Evolutionary conservation across 768 basidiomycete species (phyloP).

Genomic region (Amanita jacksonii): DNA sequence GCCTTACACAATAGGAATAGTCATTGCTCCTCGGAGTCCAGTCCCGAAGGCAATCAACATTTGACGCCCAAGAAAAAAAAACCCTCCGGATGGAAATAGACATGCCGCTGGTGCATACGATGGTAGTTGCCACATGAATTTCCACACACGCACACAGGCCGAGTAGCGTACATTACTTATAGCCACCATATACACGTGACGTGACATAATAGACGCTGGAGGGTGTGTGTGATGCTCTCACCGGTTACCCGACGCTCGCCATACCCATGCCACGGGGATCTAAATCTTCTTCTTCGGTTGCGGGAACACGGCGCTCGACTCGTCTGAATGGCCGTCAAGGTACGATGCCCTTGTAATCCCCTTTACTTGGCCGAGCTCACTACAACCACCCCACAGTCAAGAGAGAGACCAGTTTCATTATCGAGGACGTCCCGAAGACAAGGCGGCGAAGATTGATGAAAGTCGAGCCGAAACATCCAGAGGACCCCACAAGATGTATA

Average conservation of each 20-base stretch:
- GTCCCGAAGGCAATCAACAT: too few species aligned
- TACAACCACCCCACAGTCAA: background rate
- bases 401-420: conserved; percentile 5
- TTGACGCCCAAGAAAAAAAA: too few species aligned
- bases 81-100: too few species aligned
- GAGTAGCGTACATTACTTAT: too few species aligned
- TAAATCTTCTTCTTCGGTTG: conserved; percentile 3
- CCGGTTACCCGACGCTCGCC: background rate
- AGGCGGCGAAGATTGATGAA: conserved; percentile 10
- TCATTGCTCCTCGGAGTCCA: background rate
- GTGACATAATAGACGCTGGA: conserved; percentile 2
- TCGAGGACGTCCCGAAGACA: conserved; percentile 6
- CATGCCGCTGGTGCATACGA: too few species aligned
- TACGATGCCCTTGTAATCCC: conserved; percentile 8
- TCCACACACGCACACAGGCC: too few species aligned
- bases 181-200: background rate
- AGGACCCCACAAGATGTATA: background rate
- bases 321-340: conserved; percentile 22
- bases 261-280: conserved; percentile 15
- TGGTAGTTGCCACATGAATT: too few species aligned
- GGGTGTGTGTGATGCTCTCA: too few species aligned
- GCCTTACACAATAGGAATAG: conserved; percentile 1
- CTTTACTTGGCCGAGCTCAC: conserved; percentile 7
- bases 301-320: conserved; percentile 19
- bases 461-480: background rate